phyloP scores from a whole-genome alignment of 2,329 filamentous ascomycete species.

The Onygena corvina region DNA sequence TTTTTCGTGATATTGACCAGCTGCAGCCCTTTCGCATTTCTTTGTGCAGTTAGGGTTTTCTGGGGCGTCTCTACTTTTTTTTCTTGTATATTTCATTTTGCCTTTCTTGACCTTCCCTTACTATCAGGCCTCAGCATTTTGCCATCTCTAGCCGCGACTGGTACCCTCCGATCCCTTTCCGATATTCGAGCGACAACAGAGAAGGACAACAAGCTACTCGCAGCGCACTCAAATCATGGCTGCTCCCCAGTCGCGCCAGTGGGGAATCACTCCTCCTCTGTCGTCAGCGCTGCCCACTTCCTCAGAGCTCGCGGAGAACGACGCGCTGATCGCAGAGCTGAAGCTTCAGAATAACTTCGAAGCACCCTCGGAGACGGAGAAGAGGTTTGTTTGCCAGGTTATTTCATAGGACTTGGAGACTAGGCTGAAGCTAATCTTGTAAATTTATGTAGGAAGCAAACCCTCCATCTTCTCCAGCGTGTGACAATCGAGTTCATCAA shows the following conservation, averaged over 20 bases:
- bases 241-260: conserved; percentile 34
- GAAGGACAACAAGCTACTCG: background rate
- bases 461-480: conserved; percentile 63
- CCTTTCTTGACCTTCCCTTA: background rate
- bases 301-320: conserved; percentile 62
- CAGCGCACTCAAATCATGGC: conserved; percentile 22
- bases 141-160: background rate
- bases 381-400: conserved; percentile 46
- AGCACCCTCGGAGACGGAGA: conserved; percentile 65
- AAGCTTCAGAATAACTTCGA: conserved; percentile 89
- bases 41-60: background rate
- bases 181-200: background rate
- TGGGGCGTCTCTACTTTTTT: background rate
- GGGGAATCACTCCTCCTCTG: conserved; percentile 75
- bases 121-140: background rate
- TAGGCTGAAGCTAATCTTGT: background rate
- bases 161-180: background rate
- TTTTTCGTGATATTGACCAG: background rate
- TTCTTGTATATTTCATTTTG: background rate
- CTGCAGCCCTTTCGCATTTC: background rate
- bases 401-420: background rate
- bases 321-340: conserved; percentile 69
- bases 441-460: conserved; percentile 45
- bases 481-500: conserved; percentile 81
- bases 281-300: conserved; percentile 65